A percentile compares a stretch with the other conserved stretches of the same genome.
Conservation (phyloP, 208 protist species). For the Trypanosoma lewisi region DNA sequence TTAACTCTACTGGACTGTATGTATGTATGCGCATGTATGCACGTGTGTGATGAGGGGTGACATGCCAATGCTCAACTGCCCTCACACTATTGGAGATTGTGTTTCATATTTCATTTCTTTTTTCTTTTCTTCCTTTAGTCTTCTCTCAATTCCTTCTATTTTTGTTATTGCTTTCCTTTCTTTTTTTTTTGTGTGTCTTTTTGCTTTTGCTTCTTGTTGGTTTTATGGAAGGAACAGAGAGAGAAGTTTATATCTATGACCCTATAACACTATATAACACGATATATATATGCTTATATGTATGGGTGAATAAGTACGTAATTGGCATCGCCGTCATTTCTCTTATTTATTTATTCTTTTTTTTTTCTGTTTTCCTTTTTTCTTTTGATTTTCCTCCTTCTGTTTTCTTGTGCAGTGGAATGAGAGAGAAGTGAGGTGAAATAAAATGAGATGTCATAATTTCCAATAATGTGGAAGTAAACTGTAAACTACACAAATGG, state of each 20-base stretch:
- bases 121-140: constrained; percentile 20
- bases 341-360: constrained; percentile 12
- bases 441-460: neutral
- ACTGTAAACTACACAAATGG: too few relatives aligned
- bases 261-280: too few relatives aligned
- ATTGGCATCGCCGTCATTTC: neutral
- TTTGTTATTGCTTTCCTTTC: constrained; percentile 3
- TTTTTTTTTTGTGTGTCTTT: constrained; percentile 17
- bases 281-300: too few relatives aligned
- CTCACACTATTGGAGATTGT: constrained; percentile 3
- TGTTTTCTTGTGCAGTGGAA: neutral
- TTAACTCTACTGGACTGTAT: neutral
- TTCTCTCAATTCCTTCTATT: neutral
- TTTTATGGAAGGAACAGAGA: neutral
- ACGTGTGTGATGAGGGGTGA: too few relatives aligned
- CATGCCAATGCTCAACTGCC: too few relatives aligned
- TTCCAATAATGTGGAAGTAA: too few relatives aligned
- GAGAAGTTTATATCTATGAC: neutral
- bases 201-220: constrained; percentile 1
- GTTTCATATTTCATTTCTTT: constrained; percentile 1
- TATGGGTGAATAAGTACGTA: too few relatives aligned
- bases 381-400: neutral
- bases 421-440: neutral
- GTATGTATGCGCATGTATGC: constrained; percentile 4
- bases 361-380: constrained; percentile 15